Base-by-base conservation (phyloP, 2,329 filamentous ascomycete genomes). In the Stemphylium vesicarium region DNA sequence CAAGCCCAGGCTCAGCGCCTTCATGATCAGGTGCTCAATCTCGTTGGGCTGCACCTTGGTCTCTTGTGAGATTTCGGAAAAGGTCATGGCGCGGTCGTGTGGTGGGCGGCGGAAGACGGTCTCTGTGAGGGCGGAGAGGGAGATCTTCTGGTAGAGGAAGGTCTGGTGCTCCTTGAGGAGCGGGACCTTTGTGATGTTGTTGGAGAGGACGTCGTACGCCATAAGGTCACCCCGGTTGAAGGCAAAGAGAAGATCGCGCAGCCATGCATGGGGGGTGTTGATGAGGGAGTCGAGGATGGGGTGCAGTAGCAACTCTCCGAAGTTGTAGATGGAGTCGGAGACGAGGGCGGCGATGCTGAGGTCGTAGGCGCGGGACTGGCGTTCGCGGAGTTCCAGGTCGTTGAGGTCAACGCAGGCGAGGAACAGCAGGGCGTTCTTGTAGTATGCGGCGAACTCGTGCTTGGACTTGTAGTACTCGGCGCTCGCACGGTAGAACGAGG, bases 11-110 rank as follows among this genome's bases (percentile, higher is more conserved):
- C 93, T 97, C 69, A 99, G 79, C n/a, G 95, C 95, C 83, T 97
- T 98, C 95, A 99, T 99, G 70, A 99, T 90, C 62, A 99, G 81
- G 76, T 98, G 94, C 82, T 99, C 95, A 66, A 99, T 98, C 80
- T 98, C 92, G 69, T 95, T 87, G 2, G 88, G 86, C 66, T 87
- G 85, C 46, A 99, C 93, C 78, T 96, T 96, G 3, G 95, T 99
- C 81, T 98, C 94, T 64, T 89, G 84, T 4, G 90, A 86, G 71
- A 99, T 97, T 44, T 92, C 91, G 47, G 82, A 80, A 79, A 99
- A 99, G 4, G 90, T 90, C 89, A 99, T 95, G 69, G 92, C 89
- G 61, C 95, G 90, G 81, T 98, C 92, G 75, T 99, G 95, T 26
- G 95, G 94, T 43, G 95, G 92, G 41, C 95, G 90, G 51, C 92